Conservation (phyloP, 2,329 filamentous ascomycete genomes). For the Colletotrichum lini region DNA sequence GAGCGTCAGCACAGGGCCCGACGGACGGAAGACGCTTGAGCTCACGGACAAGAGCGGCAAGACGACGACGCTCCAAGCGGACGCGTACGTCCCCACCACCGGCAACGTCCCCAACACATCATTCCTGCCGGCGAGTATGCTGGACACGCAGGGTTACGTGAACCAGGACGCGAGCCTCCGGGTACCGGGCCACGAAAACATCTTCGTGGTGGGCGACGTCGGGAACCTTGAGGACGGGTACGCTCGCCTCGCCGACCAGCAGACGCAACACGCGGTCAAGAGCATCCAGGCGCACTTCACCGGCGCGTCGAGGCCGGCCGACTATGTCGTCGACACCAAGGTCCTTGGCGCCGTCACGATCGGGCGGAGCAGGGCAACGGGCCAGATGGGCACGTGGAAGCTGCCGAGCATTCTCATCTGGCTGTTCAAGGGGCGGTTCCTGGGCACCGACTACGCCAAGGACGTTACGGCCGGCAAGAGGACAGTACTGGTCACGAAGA, state of each 20-base stretch:
- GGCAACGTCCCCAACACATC: conserved; percentile 62
- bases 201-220: conserved; percentile 62
- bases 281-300: conserved; percentile 52
- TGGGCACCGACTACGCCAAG: conserved; percentile 44
- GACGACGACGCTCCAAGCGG: conserved; percentile 56
- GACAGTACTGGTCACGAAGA: conserved; percentile 30
- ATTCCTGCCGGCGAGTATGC: conserved; percentile 57
- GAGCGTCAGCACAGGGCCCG: conserved; percentile 39
- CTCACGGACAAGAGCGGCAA: conserved; percentile 52
- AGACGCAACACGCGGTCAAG: conserved; percentile 54
- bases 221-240: conserved; percentile 57
- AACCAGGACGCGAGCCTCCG: conserved; percentile 56
- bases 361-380: conserved; percentile 55
- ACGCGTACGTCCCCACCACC: conserved; percentile 63
- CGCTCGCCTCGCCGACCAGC: conserved; percentile 50
- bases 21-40: conserved; percentile 51
- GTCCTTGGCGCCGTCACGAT: conserved; percentile 55
- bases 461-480: conserved; percentile 33
- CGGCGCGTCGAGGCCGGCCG: conserved; percentile 45
- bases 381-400: conserved; percentile 53
- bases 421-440: conserved; percentile 51
- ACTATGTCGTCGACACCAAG: conserved; percentile 48
- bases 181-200: conserved; percentile 53
- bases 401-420: conserved; percentile 51
- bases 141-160: conserved; percentile 53